Base-by-base conservation (phyloP, 371 early-diverging fungal species). In the Saksenaea oblongispora region DNA sequence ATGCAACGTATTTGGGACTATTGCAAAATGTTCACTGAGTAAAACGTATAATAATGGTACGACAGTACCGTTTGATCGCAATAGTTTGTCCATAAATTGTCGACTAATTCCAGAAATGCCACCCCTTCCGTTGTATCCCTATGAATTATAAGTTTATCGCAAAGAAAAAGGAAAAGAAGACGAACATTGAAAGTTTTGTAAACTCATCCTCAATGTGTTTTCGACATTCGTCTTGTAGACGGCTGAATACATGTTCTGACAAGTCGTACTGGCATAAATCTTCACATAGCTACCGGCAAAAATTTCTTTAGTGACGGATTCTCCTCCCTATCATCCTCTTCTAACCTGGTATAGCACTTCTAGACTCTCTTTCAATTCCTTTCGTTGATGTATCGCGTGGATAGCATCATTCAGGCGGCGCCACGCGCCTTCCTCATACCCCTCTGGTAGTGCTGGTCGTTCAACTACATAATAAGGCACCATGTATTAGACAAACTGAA, bases 221-320 rank as follows among this genome's bases (percentile, higher is more conserved):
- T 42, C 80, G 84, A 62, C 83, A 81, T 58, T 88, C 90, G 3
- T 54, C 70, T 34, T 83, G 75, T n/a, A 93, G 78, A 54, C 79
- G 80, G 2, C 72, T 67, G 66, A 92, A 94, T 11, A 93, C 64
- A 3, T 74, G 67, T 54, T 83, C 80, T 11, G 86, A 89, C 63
- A 86, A 80, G 34, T 91, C 88, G 70, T 93, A 91, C 54, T 89
- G 83, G 63, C 95, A 96, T n/a, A 96, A 77, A 57, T 91, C 88
- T 64, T 96, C 95, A 69, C 92, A 93, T 26, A 91, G 74, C 85
- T 85, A 60, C 5, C 15, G 36, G 47, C 15, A 24, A 3, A 31
- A 13, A 51, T 37, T 34, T 64, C 10, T 28, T 65, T 39, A 53
- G 18, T 35, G 57, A 17, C 44, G 22, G 7, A 56, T 13, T 0